Percentiles rank a stretch among this genome's conserved stretches.
Conservation (phyloP, 768 basidiomycete genomes). For the Amylocystis lapponica region DNA sequence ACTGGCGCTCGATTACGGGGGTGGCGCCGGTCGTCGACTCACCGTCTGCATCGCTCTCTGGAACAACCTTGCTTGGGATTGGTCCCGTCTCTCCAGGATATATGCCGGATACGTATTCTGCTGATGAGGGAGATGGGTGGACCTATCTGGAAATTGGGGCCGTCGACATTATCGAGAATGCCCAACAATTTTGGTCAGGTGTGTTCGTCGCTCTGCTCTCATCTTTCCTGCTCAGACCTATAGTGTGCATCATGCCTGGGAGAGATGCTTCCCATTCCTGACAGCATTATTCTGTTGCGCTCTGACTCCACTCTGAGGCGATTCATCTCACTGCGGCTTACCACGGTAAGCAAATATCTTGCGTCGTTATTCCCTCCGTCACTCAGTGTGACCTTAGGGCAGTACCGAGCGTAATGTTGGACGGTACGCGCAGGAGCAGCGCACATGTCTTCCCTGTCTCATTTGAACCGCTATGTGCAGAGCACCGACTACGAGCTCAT, state of each 20-base stretch:
- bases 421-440: too few species aligned
- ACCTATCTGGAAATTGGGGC: too few species aligned
- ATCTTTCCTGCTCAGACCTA: constrained; percentile 6
- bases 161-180: constrained; percentile 74
- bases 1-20: too few species aligned
- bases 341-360: constrained; percentile 57
- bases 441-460: not conserved
- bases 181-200: constrained; percentile 92
- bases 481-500: constrained; percentile 82
- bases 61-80: too few species aligned
- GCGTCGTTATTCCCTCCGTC: constrained; percentile 1
- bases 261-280: constrained; percentile 66
- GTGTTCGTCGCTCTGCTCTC: constrained; percentile 28
- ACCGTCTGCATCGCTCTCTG: too few species aligned
- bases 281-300: constrained; percentile 58
- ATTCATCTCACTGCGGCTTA: constrained; percentile 71
- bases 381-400: constrained; percentile 35
- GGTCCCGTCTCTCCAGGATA: too few species aligned
- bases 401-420: constrained; percentile 58
- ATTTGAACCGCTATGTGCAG: constrained; percentile 41
- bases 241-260: constrained; percentile 80
- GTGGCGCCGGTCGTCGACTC: too few species aligned
- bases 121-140: too few species aligned
- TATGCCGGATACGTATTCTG: too few species aligned
- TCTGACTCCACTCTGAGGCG: constrained; percentile 76